Evolutionary conservation across 495 filamentous ascomycete species (phyloP).

Genomic region (Aspergillus conjunctus): DNA sequence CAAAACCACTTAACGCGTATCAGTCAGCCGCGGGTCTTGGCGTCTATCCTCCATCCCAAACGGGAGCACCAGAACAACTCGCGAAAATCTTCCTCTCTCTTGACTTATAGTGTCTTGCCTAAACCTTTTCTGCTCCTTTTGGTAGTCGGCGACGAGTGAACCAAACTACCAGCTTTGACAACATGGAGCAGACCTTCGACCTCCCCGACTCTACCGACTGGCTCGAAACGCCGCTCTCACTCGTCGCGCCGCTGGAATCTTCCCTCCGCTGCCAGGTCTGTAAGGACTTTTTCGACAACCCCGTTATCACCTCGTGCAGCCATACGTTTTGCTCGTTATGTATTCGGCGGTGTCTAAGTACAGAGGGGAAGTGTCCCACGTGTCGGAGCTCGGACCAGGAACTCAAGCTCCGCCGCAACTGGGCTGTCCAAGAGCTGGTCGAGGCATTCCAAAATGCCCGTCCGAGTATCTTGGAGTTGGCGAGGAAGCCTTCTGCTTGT

Average conservation of each 20-base stretch:
- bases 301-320: slow-evolving; percentile 90
- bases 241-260: slow-evolving; percentile 76
- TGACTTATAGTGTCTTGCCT: neutral
- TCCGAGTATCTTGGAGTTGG: slow-evolving; percentile 62
- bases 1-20: slow-evolving; percentile 54
- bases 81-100: neutral
- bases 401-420: slow-evolving; percentile 79
- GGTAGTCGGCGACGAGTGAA: neutral
- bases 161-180: neutral
- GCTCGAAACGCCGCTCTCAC: slow-evolving; percentile 74
- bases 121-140: neutral
- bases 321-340: slow-evolving; percentile 98
- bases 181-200: slow-evolving; percentile 56
- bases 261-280: slow-evolving; percentile 93
- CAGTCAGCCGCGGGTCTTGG: slow-evolving; percentile 51
- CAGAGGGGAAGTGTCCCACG: slow-evolving; percentile 81
- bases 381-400: slow-evolving; percentile 80
- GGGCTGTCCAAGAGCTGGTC: slow-evolving; percentile 81
- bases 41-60: slow-evolving; percentile 21
- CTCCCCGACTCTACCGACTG: slow-evolving; percentile 92
- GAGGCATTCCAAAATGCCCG: slow-evolving; percentile 71
- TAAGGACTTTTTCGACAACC: slow-evolving; percentile 93
- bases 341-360: slow-evolving; percentile 79
- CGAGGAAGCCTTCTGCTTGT: slow-evolving; percentile 43
- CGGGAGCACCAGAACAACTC: neutral